Base-by-base conservation (phyloP, 108 stramenopile genomes). In the Conticribra guillardii region DNA sequence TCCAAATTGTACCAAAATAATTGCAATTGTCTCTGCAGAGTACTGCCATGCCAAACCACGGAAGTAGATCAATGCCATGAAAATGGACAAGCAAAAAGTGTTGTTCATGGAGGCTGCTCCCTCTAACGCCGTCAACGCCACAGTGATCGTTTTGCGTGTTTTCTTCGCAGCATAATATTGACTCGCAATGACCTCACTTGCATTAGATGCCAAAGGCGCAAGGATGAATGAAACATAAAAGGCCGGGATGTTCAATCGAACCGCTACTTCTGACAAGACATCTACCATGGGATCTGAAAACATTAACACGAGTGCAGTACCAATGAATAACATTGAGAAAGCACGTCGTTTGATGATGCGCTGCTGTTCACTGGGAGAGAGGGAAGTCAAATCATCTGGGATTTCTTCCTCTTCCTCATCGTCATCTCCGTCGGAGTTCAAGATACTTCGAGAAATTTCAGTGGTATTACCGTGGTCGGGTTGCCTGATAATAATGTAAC, bases 41-140 rank as follows among this genome's bases (percentile, higher is more conserved):
- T 93, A 99, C 80, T 96, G 84, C 98, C 98, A 99, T 11, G 95
- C 97, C 30, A 99, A 76, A 11, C 91, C 83, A 44, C 95, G 84
- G 67, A 93, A 89, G 72, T 82, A 96, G 53, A 98, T 87, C 41
- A 99, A 83, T 29, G 84, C 91, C 90, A 98, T 93, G 76, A 99
- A 98, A 54, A 98, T 92, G 2, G 88, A 94, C 34, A 99, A 84
- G 56, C 91, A 94, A 60, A 99, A 97, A 2, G 98, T 99, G 75
- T 98, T 98, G 86, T 98, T 99, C 97, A 98, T 97, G 54, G 84
- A 91, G 5, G 97, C 97, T n/a, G 98, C 98, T 22, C 98, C 98
- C 67, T 89, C 85, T 55, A 98, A 78, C 0, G 94, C 87, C 1
- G 94, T 82, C 47, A 98, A 73, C 8, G 94, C 85, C 51, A 99